Percentiles rank a stretch among this genome's conserved stretches.
Evolutionary conservation across 345 rosid species (phyloP).

Genomic region (Eucalyptus marginata): DNA sequence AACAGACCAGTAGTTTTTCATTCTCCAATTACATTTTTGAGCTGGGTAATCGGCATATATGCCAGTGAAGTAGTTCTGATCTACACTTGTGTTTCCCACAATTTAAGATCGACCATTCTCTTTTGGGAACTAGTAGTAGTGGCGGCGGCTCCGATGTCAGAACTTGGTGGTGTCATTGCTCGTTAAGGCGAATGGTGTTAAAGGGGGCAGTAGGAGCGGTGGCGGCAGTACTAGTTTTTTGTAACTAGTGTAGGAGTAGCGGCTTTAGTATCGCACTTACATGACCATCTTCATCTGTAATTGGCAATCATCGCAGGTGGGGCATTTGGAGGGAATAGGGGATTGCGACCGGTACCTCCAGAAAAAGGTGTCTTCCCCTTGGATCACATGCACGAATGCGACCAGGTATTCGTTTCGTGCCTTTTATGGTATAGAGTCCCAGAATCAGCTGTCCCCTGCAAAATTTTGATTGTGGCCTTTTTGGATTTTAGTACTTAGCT

Average conservation of each 20-base stretch:
- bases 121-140: background rate
- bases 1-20: background rate
- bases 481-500: background rate
- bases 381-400: conserved; percentile 84
- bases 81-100: background rate
- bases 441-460: background rate
- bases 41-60: background rate
- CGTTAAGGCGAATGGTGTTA: background rate
- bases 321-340: conserved; percentile 92
- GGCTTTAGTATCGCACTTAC: background rate
- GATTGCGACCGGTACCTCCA: conserved; percentile 82
- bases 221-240: background rate
- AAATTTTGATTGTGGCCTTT: background rate
- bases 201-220: background rate
- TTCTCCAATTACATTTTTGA: background rate
- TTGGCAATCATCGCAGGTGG: conserved; percentile 38
- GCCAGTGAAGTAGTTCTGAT: background rate
- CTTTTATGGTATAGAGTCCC: background rate
- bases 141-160: background rate
- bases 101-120: background rate
- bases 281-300: background rate
- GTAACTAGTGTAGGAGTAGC: background rate
- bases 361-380: conserved; percentile 91
- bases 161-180: background rate
- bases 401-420: conserved; percentile 24